A percentile compares a stretch with the other conserved stretches of the same genome.
phyloP scores from a whole-genome alignment of 768 basidiomycete genomes.

The Asterophora parasitica region DNA sequence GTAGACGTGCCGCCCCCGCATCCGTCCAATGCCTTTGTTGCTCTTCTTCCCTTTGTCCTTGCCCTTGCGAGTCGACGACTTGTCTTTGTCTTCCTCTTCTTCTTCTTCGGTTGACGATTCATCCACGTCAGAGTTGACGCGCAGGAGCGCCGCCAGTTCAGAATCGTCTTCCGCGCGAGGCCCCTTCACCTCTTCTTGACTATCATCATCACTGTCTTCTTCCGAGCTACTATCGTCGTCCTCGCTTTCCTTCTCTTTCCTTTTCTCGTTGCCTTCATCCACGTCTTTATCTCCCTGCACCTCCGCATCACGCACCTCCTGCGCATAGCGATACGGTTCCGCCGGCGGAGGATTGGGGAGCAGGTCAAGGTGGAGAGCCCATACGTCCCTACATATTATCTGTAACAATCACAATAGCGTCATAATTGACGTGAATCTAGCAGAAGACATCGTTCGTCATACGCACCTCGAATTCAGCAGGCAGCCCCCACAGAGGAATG shows the following conservation, averaged over 20 bases:
- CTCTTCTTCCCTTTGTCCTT: constrained; percentile 12
- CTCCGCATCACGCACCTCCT: constrained; percentile 22
- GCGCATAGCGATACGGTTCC: constrained; percentile 52
- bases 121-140: constrained; percentile 36
- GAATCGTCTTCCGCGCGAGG: constrained; percentile 29
- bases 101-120: constrained; percentile 32
- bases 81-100: constrained; percentile 13
- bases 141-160: constrained; percentile 38
- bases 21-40: too few species aligned
- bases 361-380: constrained; percentile 68
- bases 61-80: constrained; percentile 1
- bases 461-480: constrained; percentile 72
- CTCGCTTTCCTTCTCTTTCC: constrained; percentile 9
- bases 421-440: background rate
- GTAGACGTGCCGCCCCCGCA: constrained; percentile 19
- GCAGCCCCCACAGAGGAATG: constrained; percentile 61
- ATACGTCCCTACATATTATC: constrained; percentile 76
- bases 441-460: constrained; percentile 6
- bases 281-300: background rate
- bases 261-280: background rate
- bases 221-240: constrained; percentile 11
- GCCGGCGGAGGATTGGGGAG: constrained; percentile 55
- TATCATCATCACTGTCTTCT: too few species aligned
- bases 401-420: constrained; percentile 29
- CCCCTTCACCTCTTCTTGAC: constrained; percentile 7